Percentiles rank a stretch among this genome's conserved stretches.
These are phyloP conservation scores for Zychaea mexicana DNA, from an alignment of 371 early-diverging fungal species.

Conservation along the genomic window DNA sequence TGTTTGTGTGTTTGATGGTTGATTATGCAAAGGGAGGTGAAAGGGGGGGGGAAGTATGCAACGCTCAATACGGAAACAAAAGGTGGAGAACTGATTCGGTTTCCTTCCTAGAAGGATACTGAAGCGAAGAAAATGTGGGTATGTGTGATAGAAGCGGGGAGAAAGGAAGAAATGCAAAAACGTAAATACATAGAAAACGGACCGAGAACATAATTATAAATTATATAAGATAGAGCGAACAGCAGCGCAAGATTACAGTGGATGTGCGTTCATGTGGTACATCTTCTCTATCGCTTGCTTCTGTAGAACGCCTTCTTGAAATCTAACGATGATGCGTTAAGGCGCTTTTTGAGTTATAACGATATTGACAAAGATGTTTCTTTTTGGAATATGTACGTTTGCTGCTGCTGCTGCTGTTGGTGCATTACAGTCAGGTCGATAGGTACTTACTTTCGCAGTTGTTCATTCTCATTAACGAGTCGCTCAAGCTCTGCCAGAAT, in stretches of 20 bases:
- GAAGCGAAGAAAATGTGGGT: background rate
- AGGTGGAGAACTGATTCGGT: too few relatives aligned
- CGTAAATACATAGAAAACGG: constrained; percentile 11
- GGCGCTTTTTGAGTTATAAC: too few relatives aligned
- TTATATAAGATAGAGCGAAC: background rate
- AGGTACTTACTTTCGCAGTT: constrained; percentile 42
- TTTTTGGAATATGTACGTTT: too few relatives aligned
- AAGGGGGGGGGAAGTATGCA: background rate
- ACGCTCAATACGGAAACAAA: constrained; percentile 8
- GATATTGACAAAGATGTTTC: too few relatives aligned
- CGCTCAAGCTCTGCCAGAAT: constrained; percentile 47
- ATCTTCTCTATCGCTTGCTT: constrained; percentile 28
- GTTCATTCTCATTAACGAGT: constrained; percentile 47
- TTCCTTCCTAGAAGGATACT: too few relatives aligned
- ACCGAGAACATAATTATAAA: background rate
- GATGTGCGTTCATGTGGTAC: constrained; percentile 18
- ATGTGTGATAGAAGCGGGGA: background rate
- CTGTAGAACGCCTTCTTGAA: constrained; percentile 28
- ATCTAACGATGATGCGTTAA: too few relatives aligned
- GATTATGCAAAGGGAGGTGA: constrained; percentile 1
- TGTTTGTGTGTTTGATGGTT: background rate
- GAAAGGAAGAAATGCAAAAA: background rate
- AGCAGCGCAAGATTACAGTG: constrained; percentile 6
- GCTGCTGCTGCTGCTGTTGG: too few relatives aligned
- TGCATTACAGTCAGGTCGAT: too few relatives aligned